Evolutionary conservation across 768 basidiomycete genomes (phyloP), one percentile per base, ranked within the genome.

Genomic region (Mycena galericulata): DNA sequence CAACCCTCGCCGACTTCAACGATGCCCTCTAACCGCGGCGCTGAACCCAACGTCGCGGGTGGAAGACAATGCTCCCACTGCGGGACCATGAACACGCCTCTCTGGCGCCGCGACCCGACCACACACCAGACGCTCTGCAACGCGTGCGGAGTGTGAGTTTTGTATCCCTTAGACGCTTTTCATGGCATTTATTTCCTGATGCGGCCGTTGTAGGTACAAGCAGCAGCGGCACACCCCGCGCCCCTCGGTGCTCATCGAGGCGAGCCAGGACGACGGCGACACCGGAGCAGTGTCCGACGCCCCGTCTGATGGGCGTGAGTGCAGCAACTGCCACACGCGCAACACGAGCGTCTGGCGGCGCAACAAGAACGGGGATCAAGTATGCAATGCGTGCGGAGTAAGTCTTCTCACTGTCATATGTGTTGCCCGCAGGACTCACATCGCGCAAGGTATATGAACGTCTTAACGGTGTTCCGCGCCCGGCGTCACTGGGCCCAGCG

Each of bases 361-460:
- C 20, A 60, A 60, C 32, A 46, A 49, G 45, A 32, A 47, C 3
- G 58, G 58, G 1, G 41, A n/a, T 5, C 43, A 60, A 32, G 34
- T 36, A 36, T 70, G 69, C 32, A 36, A 36, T 36, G 34, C 34
- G 14, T 36, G 68, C 36, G 68, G 68, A 10, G 63, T 60, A n/a
- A n/a, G n/a, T n/a, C n/a, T n/a, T n/a, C n/a, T n/a, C n/a, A n/a
- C n/a, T n/a, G n/a, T n/a, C n/a, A n/a, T n/a, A n/a, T n/a, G n/a
- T n/a, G n/a, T n/a, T n/a, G n/a, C n/a, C n/a, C n/a, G n/a, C n/a
- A n/a, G n/a, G n/a, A n/a, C n/a, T n/a, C n/a, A n/a, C n/a, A n/a
- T n/a, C n/a, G n/a, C n/a, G n/a, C n/a, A n/a, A n/a, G n/a, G n/a
- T n/a, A n/a, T n/a, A n/a, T n/a, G n/a, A n/a, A n/a, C n/a, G n/a